Evolutionary conservation across 805 yeast species (phyloP).

Genomic region (Kodamaea lidongshanica): DNA sequence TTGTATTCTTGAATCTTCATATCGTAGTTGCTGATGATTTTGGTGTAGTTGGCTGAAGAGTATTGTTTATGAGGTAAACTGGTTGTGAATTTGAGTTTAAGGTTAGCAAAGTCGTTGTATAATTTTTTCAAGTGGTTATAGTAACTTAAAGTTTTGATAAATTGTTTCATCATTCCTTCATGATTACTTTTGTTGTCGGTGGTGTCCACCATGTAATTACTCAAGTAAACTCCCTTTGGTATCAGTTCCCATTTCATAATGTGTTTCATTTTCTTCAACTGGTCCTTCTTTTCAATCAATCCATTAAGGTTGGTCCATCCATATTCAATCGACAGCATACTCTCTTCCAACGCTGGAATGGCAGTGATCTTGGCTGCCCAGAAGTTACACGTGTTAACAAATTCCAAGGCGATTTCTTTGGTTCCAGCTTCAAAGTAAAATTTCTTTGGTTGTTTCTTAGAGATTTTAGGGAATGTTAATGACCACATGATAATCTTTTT

Average conservation of each 20-base stretch:
- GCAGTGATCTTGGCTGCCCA: conserved; percentile 87
- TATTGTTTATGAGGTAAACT: conserved; percentile 19
- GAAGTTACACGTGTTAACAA: conserved; percentile 73
- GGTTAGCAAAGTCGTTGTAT: conserved; percentile 27
- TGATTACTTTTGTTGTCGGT: conserved; percentile 22
- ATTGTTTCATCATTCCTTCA: conserved; percentile 39
- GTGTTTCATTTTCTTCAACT: conserved; percentile 27
- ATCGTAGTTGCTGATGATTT: conserved; percentile 35
- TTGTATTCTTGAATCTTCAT: conserved; percentile 39
- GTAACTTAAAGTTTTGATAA: conserved; percentile 35
- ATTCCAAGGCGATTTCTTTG: conserved; percentile 59
- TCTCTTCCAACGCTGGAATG: conserved; percentile 63
- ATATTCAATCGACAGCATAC: conserved; percentile 70
- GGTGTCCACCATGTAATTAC: conserved; percentile 23
- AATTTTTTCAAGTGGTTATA: conserved; percentile 33
- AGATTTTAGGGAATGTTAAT: conserved; percentile 46
- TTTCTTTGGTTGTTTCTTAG: conserved; percentile 30
- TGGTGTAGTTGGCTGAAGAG: conserved; percentile 27
- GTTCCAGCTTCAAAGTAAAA: conserved; percentile 64
- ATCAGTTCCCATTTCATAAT: conserved; percentile 41
- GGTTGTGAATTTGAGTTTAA: conserved; percentile 25
- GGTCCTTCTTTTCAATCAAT: conserved; percentile 20
- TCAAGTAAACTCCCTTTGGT: conserved; percentile 37
- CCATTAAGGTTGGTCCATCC: conserved; percentile 60
- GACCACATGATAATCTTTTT: conserved; percentile 39